phyloP scores from a whole-genome alignment of 2,329 filamentous ascomycete genomes.

The Diplocarpon rosae region DNA sequence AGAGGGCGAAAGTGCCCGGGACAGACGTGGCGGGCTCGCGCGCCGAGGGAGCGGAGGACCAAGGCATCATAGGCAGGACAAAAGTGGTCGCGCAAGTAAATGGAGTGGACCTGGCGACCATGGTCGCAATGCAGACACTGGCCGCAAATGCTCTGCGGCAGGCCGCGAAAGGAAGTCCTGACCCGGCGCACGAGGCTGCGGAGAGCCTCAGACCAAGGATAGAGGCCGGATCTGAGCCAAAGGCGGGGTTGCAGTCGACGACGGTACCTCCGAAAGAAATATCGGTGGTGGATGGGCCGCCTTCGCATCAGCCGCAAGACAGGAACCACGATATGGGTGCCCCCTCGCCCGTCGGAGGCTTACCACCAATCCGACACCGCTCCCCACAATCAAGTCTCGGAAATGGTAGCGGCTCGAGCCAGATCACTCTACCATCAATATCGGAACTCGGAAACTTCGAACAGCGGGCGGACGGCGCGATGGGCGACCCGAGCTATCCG shows the following conservation, averaged over 20 bases:
- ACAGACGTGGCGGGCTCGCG: constrained; percentile 15
- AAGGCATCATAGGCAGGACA: constrained; percentile 15
- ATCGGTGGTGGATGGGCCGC: constrained; percentile 5
- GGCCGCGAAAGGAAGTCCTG: constrained; percentile 7
- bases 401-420: constrained; percentile 17
- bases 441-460: constrained; percentile 24
- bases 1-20: constrained; percentile 30
- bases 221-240: constrained; percentile 7
- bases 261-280: constrained; percentile 15
- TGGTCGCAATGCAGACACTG: constrained; percentile 8
- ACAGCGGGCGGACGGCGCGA: constrained; percentile 17
- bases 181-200: constrained; percentile 2
- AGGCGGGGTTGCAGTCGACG: constrained; percentile 15
- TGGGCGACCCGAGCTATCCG: constrained; percentile 17
- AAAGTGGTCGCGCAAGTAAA: constrained; percentile 5
- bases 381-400: constrained; percentile 20
- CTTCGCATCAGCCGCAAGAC: constrained; percentile 11
- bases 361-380: constrained; percentile 22
- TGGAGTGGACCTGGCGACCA: constrained; percentile 5
- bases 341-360: constrained; percentile 13
- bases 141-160: constrained; percentile 9
- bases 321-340: constrained; percentile 13
- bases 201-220: background rate
- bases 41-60: constrained; percentile 24
- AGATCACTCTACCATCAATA: constrained; percentile 25